Evolutionary conservation across 2,329 filamentous ascomycete genomes (phyloP), one percentile per base, ranked within the genome.

Genomic region (Blastomyces percursus): DNA sequence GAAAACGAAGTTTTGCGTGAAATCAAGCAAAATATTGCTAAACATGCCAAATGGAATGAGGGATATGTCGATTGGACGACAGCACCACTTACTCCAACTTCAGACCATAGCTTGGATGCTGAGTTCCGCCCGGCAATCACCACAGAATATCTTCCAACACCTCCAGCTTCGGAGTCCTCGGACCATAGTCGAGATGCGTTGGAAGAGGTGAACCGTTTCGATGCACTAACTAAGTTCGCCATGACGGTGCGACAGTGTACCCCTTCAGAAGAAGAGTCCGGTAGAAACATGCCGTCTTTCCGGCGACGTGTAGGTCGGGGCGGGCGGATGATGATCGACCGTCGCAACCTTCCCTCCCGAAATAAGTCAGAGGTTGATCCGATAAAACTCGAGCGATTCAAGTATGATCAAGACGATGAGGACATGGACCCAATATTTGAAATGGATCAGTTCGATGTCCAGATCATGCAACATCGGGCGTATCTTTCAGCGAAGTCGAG

Each of bases 41-140:
- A 94, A 76, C 93, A 96, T 77, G 85, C 88, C 69, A 86, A 89
- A 73, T 96, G 93, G 91, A 96, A 96, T 76, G 83, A 89, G 69
- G 88, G 90, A 71, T 91, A 90, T 79, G 84, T 95, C 70, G 92
- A 97, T 77, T 82, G 91, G 72, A 96, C 93, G 65, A 86, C 87
- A 78, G 86, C 87, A 67, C 91, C 93, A 59, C 83, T 97, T 67
- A 90, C 89, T 59, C 91, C 91, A 27, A 85, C 90, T 52, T 81
- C 84, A 70, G 87, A 90, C 64, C 80, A 84, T 67, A 80, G 78
- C 51, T 79, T 80, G 68, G 82, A 87, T 66, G 76, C 81, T 63
- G 83, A 83, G 66, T 92, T 90, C 79, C 83, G 88, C 66, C 84
- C 85, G 56, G 89, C 77, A 40, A 78, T 79, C 67, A 89, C 86